phyloP scores from a whole-genome alignment of 2,329 filamentous ascomycete species.

The Dothistroma septosporum region DNA sequence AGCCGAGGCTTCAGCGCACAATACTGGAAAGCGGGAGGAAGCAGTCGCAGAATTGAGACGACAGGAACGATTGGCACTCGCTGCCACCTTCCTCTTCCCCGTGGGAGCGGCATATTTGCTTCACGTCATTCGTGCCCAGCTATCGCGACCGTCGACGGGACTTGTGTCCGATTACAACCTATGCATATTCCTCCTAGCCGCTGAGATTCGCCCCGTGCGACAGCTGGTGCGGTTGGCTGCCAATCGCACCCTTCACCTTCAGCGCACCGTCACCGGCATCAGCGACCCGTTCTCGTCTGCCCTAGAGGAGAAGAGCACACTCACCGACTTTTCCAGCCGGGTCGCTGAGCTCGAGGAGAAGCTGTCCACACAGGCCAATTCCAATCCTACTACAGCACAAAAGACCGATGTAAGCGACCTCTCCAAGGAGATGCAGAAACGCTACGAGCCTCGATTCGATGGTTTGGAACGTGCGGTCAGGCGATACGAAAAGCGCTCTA shows the following conservation, averaged over 20 bases:
- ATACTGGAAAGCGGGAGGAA: constrained; percentile 25
- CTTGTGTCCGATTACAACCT: constrained; percentile 91
- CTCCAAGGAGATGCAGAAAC: constrained; percentile 54
- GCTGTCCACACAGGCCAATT: constrained; percentile 25
- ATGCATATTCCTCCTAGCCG: constrained; percentile 80
- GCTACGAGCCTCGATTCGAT: constrained; percentile 77
- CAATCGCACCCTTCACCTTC: constrained; percentile 73
- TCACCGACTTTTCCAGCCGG: constrained; percentile 27
- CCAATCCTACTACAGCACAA: constrained; percentile 27
- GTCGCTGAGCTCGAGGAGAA: constrained; percentile 33
- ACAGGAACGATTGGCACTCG: constrained; percentile 70
- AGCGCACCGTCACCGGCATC: constrained; percentile 58
- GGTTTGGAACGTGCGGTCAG: constrained; percentile 83
- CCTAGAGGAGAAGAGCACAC: constrained; percentile 33
- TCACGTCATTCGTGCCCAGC: constrained; percentile 72
- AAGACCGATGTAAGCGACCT: constrained; percentile 33
- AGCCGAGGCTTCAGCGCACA: constrained; percentile 8
- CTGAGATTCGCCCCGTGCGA: constrained; percentile 76
- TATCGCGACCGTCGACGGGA: constrained; percentile 78
- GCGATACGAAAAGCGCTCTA: constrained; percentile 84
- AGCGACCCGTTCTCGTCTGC: constrained; percentile 24
- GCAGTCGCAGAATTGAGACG: constrained; percentile 63
- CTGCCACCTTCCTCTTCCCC: constrained; percentile 75
- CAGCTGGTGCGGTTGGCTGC: constrained; percentile 79
- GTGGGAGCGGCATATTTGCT: constrained; percentile 76